Evolutionary conservation across 2,329 filamentous ascomycete genomes (phyloP), one percentile per base, ranked within the genome.

Genomic region (Penicillium sp.): DNA sequence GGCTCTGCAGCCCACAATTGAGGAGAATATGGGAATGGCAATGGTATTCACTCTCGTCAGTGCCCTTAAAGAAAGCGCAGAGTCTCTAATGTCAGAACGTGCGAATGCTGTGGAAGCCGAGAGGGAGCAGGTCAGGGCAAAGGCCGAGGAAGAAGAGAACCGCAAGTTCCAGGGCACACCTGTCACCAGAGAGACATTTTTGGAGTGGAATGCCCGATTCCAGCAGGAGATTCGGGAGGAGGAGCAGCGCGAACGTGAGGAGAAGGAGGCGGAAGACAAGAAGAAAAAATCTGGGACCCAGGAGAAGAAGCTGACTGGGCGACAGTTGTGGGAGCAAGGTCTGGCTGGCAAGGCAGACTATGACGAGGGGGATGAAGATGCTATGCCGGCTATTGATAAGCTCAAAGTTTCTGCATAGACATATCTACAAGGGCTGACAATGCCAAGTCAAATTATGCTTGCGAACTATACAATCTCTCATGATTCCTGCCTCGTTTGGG

Each of bases 31-130:
- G 54, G 94, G 94, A 57, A 97, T 97, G 87, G 89, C 91, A 50
- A 99, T 99, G 94, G 78, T 99, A 1, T 99, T 97, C 74, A 90
- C 93, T 0, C 78, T 99, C 23, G 88, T 95, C 49, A 90, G 88
- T 13, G 85, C 88, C 0, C 76, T 99, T 54, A 97, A 96, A 70
- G 94, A 99, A 53, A 81, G 83, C 47, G 93, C 92, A n/a, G 94
- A 99, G 76, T 81, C 86, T 62, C 81, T 99, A 53, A 85, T 97
- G 61, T 74, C 81, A 15, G 85, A 90, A 57, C 85, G 94, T 42
- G 84, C 85, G 65, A 83, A 84, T 52, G 87, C 79, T 8, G 82
- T 79, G 15, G 75, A 83, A 61, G 80, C 78, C 1, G 63, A 75
- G 46, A 75, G 73, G 46, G 83, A 85, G 45, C 67, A 78, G 45